A percentile compares a stretch with the other conserved stretches of the same genome.
Conservation (phyloP, 2,329 filamentous ascomycete genomes). For the Colletotrichum aenigma region DNA sequence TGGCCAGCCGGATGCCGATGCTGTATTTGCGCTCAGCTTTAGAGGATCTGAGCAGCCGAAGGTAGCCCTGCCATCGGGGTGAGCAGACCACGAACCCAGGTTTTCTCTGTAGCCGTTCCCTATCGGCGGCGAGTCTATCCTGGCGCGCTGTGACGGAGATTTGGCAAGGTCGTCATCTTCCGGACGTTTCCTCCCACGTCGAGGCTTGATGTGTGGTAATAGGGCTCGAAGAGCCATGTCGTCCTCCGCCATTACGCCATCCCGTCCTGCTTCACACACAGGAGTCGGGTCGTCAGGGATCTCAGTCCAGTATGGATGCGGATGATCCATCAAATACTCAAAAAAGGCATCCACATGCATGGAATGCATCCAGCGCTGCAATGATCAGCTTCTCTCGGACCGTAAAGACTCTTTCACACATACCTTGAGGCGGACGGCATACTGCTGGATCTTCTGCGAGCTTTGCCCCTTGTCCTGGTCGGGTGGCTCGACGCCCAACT, state of each 20-base stretch:
- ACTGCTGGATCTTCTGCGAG: slow-evolving; percentile 92
- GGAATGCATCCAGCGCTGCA: slow-evolving; percentile 90
- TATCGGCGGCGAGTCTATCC: slow-evolving; percentile 31
- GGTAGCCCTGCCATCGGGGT: slow-evolving; percentile 42
- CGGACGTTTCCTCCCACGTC: slow-evolving; percentile 65
- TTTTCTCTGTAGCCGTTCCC: slow-evolving; percentile 27
- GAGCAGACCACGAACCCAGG: slow-evolving; percentile 54
- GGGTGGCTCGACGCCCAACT: slow-evolving; percentile 87
- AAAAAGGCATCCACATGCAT: slow-evolving; percentile 97
- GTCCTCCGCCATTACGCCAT: slow-evolving; percentile 85
- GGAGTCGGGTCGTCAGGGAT: slow-evolving; percentile 71
- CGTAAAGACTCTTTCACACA: slow-evolving; percentile 9
- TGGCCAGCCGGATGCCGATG: slow-evolving; percentile 43
- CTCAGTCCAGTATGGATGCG: slow-evolving; percentile 80
- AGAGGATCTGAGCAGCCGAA: slow-evolving; percentile 37
- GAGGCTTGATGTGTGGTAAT: slow-evolving; percentile 75
- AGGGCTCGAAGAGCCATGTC: slow-evolving; percentile 87
- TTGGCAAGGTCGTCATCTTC: slow-evolving; percentile 61
- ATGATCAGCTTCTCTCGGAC: neutral
- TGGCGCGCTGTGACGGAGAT: slow-evolving; percentile 61
- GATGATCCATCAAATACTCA: slow-evolving; percentile 81
- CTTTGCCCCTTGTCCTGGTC: slow-evolving; percentile 84
- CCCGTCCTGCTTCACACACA: slow-evolving; percentile 68
- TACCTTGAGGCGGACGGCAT: slow-evolving; percentile 89
- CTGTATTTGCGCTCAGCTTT: slow-evolving; percentile 38